These are phyloP conservation scores for Friedmanniomyces simplex DNA, from an alignment of 495 filamentous ascomycete genomes.

Conservation along the genomic window DNA sequence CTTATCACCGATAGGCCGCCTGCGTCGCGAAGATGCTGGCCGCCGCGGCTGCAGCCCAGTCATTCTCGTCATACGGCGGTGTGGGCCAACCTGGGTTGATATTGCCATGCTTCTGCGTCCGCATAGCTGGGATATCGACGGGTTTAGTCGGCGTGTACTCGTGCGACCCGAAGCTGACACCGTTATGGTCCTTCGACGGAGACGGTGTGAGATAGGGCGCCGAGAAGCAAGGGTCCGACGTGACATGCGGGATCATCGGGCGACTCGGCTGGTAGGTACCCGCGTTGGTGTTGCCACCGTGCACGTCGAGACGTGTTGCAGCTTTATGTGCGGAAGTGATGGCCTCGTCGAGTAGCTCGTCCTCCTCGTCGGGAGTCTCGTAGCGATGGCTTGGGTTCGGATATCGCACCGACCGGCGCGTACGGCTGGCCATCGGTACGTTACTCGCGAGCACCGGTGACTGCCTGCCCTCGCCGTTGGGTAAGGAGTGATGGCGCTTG, in stretches of 20 bases:
- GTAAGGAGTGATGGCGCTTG: constrained; percentile 50
- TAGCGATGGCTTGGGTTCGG: constrained; percentile 66
- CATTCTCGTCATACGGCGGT: constrained; percentile 84
- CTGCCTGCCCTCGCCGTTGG: constrained; percentile 53
- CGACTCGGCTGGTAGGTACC: constrained; percentile 22
- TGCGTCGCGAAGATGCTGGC: constrained; percentile 53
- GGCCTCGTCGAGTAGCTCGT: constrained; percentile 86
- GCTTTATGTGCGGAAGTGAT: constrained; percentile 50
- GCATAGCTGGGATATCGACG: constrained; percentile 49
- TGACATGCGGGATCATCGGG: constrained; percentile 21
- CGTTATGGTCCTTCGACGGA: constrained; percentile 71
- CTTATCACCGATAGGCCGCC: constrained; percentile 13
- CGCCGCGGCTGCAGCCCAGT: constrained; percentile 74
- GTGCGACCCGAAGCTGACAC: constrained; percentile 55
- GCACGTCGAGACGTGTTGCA: constrained; percentile 35
- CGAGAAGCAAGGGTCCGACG: constrained; percentile 54
- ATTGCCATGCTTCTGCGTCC: constrained; percentile 39
- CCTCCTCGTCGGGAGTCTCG: constrained; percentile 93
- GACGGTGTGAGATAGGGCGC: constrained; percentile 77
- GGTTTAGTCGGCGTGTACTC: constrained; percentile 39
- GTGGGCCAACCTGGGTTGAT: constrained; percentile 75
- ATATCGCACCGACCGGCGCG: constrained; percentile 65
- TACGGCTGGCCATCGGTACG: constrained; percentile 70
- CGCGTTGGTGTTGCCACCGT: constrained; percentile 31
- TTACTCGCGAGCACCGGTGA: constrained; percentile 23